phyloP scores from a whole-genome alignment of 768 basidiomycete species.

The Thelephora ganbajun region DNA sequence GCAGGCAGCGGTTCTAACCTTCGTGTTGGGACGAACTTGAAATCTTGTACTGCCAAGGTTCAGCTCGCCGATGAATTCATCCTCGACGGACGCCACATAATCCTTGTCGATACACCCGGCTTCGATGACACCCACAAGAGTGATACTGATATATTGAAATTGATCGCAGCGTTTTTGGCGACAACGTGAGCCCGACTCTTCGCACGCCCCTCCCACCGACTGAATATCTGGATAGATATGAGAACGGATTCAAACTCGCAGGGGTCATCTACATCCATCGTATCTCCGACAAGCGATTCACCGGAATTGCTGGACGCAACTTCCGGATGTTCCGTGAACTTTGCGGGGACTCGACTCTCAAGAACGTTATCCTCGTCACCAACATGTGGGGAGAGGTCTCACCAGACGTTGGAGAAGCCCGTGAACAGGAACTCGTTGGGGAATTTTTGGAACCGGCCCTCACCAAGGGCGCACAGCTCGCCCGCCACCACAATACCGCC shows the following conservation, averaged over 20 bases:
- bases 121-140: slow-evolving; percentile 19
- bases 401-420: background rate
- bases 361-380: too few relatives aligned
- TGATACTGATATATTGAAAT: slow-evolving; percentile 4
- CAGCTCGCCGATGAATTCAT: slow-evolving; percentile 28
- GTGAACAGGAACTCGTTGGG: slow-evolving; percentile 8
- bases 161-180: background rate
- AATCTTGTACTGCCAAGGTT: too few relatives aligned
- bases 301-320: too few relatives aligned
- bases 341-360: too few relatives aligned
- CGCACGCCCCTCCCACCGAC: too few relatives aligned
- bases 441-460: slow-evolving; percentile 7
- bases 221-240: slow-evolving; percentile 4
- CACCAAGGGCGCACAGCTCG: slow-evolving; percentile 2
- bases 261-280: slow-evolving; percentile 22
- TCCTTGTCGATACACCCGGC: too few relatives aligned
- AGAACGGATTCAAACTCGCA: slow-evolving; percentile 4
- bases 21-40: slow-evolving; percentile 28
- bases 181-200: background rate
- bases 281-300: slow-evolving; percentile 22
- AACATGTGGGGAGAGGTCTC: too few relatives aligned
- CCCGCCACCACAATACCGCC: slow-evolving; percentile 3
- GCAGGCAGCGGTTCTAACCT: slow-evolving; percentile 32
- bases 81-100: slow-evolving; percentile 27
- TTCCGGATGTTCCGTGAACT: too few relatives aligned